Percentiles rank a stretch among this genome's conserved stretches.
Evolutionary conservation across 176 grass and related monocot genomes (phyloP).

Genomic region (Themeda triandra): DNA sequence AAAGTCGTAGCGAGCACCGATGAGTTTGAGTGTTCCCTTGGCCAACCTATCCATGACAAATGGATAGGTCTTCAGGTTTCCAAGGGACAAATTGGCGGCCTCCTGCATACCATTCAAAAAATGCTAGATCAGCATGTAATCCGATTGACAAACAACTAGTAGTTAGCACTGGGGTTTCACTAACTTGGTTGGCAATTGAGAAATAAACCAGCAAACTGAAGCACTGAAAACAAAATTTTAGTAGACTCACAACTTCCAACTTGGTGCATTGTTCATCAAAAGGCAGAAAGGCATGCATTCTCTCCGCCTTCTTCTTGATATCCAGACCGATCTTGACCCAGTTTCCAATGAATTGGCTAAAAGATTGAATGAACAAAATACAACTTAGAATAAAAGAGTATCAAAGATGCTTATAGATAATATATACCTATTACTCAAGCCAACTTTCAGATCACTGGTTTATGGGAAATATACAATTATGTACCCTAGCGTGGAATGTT

Average conservation of each 20-base stretch:
- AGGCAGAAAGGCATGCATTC: constrained; percentile 26
- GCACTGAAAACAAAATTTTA: neutral
- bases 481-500: neutral
- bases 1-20: constrained; percentile 19
- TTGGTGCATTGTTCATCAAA: constrained; percentile 53
- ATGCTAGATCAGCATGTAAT: neutral
- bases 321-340: constrained; percentile 62
- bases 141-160: neutral
- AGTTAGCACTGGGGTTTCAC: neutral
- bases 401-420: neutral
- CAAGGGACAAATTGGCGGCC: constrained; percentile 10
- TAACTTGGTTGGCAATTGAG: neutral
- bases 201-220: neutral
- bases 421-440: neutral
- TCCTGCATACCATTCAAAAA: constrained; percentile 20
- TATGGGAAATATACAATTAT: neutral
- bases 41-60: neutral
- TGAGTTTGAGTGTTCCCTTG: neutral
- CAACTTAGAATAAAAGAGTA: neutral
- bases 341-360: constrained; percentile 64
- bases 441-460: neutral
- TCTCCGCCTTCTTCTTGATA: constrained; percentile 56
- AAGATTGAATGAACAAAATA: constrained; percentile 8
- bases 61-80: constrained; percentile 11
- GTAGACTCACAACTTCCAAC: constrained; percentile 32